phyloP scores from a whole-genome alignment of 805 yeast genomes.

The Saccharomycopsis vini region DNA sequence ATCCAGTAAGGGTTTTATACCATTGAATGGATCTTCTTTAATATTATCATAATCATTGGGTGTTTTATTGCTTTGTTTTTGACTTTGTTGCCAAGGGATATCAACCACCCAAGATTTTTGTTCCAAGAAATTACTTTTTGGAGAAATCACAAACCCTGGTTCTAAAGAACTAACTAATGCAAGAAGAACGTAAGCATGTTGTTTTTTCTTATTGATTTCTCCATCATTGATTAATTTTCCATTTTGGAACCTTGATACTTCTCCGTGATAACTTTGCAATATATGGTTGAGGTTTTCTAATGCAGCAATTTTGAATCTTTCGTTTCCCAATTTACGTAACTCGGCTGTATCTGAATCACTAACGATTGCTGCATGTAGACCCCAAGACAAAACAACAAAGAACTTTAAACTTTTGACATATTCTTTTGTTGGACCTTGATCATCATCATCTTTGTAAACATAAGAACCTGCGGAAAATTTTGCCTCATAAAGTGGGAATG shows the following conservation, averaged over 20 bases:
- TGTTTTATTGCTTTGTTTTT: too few species aligned
- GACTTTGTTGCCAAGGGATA: too few species aligned
- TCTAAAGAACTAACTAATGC: slow-evolving; percentile 52
- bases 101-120: slow-evolving; percentile 8
- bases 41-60: too few species aligned
- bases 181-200: slow-evolving; percentile 51
- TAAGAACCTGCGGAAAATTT: slow-evolving; percentile 33
- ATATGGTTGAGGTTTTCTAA: slow-evolving; percentile 32
- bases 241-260: slow-evolving; percentile 24
- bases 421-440: slow-evolving; percentile 22
- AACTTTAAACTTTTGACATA: slow-evolving; percentile 21
- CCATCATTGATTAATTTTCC: neutral
- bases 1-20: too few species aligned
- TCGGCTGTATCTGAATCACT: slow-evolving; percentile 66
- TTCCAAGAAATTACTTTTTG: slow-evolving; percentile 24
- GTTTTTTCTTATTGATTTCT: too few species aligned
- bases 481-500: slow-evolving; percentile 38
- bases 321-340: slow-evolving; percentile 46
- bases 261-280: slow-evolving; percentile 45
- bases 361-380: slow-evolving; percentile 66
- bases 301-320: slow-evolving; percentile 58
- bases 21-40: too few species aligned
- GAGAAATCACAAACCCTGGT: slow-evolving; percentile 53
- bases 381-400: slow-evolving; percentile 66
- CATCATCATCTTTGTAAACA: slow-evolving; percentile 23